Percentiles rank a stretch among this genome's conserved stretches.
phyloP scores from a whole-genome alignment of 2,329 filamentous ascomycete species.

The Paracorniculantispora psalliotae region DNA sequence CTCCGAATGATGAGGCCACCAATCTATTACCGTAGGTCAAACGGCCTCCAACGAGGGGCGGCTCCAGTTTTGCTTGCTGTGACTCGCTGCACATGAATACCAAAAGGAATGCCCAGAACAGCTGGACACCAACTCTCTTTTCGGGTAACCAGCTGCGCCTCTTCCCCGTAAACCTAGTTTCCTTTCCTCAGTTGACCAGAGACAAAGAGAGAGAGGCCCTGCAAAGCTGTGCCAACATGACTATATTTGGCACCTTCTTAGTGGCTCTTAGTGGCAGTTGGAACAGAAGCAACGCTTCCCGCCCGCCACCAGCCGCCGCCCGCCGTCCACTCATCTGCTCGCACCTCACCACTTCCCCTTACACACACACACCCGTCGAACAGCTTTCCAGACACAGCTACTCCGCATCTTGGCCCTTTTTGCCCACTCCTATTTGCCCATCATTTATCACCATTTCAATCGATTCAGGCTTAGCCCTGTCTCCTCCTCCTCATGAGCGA shows the following conservation, averaged over 20 bases:
- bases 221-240: background rate
- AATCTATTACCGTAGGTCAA: background rate
- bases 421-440: background rate
- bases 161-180: background rate
- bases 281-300: background rate
- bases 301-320: background rate
- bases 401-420: slow-evolving; percentile 7
- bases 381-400: background rate
- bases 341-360: background rate
- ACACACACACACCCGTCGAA: background rate
- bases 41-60: slow-evolving; percentile 3
- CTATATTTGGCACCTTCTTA: background rate
- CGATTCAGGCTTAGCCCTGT: background rate
- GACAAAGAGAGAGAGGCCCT: background rate
- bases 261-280: background rate
- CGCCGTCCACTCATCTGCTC: slow-evolving; percentile 3
- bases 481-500: background rate
- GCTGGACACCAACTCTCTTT: background rate
- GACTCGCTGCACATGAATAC: background rate
- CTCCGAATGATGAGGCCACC: background rate
- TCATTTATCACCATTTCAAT: slow-evolving; percentile 12
- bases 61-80: background rate
- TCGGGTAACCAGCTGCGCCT: background rate
- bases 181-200: background rate
- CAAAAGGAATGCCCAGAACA: background rate